phyloP scores from a whole-genome alignment of 192 early-diverging fungal species.

The Backusella macrospora region DNA sequence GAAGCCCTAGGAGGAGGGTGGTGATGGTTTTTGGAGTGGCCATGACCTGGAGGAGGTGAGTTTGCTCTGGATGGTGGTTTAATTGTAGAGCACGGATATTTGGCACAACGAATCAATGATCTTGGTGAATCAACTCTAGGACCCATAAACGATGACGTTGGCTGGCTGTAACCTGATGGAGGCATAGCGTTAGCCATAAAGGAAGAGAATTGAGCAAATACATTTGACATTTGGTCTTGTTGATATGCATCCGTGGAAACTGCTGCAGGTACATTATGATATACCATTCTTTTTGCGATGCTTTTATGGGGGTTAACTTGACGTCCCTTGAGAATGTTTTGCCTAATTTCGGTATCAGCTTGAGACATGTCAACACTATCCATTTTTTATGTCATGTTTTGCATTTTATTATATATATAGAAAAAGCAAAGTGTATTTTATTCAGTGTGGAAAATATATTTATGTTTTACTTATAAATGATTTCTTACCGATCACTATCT shows the following conservation, averaged over 20 bases:
- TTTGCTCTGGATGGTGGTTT: not conserved
- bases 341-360: not conserved
- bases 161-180: not conserved
- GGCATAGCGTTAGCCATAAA: not conserved
- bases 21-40: not conserved
- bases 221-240: not conserved
- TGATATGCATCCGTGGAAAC: not conserved
- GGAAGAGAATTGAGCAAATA: not conserved
- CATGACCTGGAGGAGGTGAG: not conserved
- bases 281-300: slow-evolving; percentile 9
- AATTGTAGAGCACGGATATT: not conserved
- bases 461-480: not conserved
- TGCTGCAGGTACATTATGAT: not conserved
- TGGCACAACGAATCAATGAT: not conserved
- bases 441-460: not conserved
- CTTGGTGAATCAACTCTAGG: not conserved
- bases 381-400: not conserved
- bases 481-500: slow-evolving; percentile 11
- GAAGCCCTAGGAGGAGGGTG: not conserved
- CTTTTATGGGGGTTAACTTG: not conserved
- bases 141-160: not conserved
- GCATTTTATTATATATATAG: not conserved
- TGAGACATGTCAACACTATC: not conserved
- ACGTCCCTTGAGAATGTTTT: slow-evolving; percentile 1
- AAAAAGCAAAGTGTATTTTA: not conserved